Base-by-base conservation (phyloP, 495 filamentous ascomycete genomes). In the Staphylotrichum tortipilum region DNA sequence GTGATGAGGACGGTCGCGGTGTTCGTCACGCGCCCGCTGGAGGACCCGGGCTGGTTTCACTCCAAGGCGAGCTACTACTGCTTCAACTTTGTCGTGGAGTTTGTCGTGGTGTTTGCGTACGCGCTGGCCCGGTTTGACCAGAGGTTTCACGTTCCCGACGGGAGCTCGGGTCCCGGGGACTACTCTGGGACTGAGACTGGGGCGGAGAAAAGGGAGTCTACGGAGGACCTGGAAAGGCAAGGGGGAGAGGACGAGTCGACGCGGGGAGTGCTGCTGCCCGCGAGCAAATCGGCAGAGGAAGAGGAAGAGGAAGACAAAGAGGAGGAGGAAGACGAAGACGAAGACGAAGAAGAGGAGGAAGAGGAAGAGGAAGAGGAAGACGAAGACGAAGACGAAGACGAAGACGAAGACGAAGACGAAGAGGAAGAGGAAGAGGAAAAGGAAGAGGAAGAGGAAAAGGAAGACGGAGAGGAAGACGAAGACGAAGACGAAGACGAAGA, bases 81-180 rank as follows among this genome's bases (percentile, higher is more conserved):
- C 54, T 89, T 94, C 70, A 79, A 84, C 59, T 89, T 86, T 54
- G 68, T 66, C 1, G 70, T 88, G 9, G 90, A 95, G 63, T 62
- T 86, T 23, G 31, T 82, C 9, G 77, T 90, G n/a, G 73, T 91
- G 0, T 65, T 64, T 4, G 52, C 81, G 3, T 89, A 84, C 62
- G 71, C 79, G 0, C 44, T 84, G 7, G 66, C 67, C 10, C 73
- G 87, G 23, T 76, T 91, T 31, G 89, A 96, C 56, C 73, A 70
- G 52, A 73, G 83, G 3, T 94, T 94, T 63, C 71, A 78, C 50
- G 68, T 94, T 17, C 83, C 83, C 0, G 62, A 78, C 47, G 71
- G 70, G 15, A 56, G 58, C 30, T 57, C 46, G 7, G 56, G 58
- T 0, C 64, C 67, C 0, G 70, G 70, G 1, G 61, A 70, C 44